Base-by-base conservation (phyloP, 2,329 filamentous ascomycete genomes). In the Canariomyces notabilis region DNA sequence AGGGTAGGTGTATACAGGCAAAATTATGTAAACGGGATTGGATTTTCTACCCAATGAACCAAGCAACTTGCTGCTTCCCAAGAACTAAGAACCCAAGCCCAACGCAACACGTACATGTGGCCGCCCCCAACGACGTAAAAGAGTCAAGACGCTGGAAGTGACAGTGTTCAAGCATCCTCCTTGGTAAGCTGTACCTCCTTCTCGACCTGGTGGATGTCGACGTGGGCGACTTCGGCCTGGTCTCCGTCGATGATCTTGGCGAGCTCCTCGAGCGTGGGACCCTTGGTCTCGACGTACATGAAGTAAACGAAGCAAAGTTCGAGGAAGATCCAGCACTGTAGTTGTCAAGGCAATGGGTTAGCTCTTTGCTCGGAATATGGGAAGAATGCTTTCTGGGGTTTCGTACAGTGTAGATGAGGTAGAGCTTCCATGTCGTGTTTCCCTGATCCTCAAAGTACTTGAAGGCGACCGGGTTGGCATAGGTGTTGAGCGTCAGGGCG, bases 181-280 rank as follows among this genome's bases (percentile, higher is more conserved):
- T 58, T 45, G 43, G 48, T 47, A 43, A 59, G 53, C 23, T 56
- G 49, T 1, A 59, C 49, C 54, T 73, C 70, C 61, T 73, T 70
- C 62, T 73, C 69, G 43, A 72, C 61, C 60, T 71, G 62, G 35
- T 65, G 61, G 33, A 75, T 58, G 55, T 76, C 68, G 44, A 76
- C 49, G 48, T 68, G 65, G 5, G 67, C 72, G 14, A 75, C 73
- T 37, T 64, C 55, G 29, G 76, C 79, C 15, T 74, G 65, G 23
- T 81, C 75, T 32, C 79, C 80, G 55, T 84, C 80, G 63, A 84
- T 83, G 64, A 84, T 74, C 66, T 78, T 79, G 59, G 77, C 79
- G 39, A 85, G 72, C 64, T 84, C 80, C 65, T 84, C 80, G 29
- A 84, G 78, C 15, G 80, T 83, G 2, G 77, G 76, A 23, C 80